A percentile compares a stretch with the other conserved stretches of the same genome.
Evolutionary conservation across 2,329 filamentous ascomycete species (phyloP).

Genomic region (Botrytis paeoniae): DNA sequence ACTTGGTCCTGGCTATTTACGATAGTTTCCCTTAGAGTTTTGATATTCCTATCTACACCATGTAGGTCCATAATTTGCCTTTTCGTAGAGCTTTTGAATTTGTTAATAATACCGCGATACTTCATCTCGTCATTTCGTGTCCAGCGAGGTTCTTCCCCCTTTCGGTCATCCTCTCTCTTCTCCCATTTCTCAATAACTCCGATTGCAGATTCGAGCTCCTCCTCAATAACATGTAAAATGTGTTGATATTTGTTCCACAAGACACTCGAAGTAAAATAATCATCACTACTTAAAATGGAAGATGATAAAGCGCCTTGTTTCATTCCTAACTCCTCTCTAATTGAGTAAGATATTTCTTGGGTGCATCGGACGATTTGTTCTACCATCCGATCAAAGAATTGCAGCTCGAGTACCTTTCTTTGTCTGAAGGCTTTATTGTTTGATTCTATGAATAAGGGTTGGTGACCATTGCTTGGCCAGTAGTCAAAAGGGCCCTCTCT

Average conservation of each 20-base stretch:
- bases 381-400: neutral
- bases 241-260: neutral
- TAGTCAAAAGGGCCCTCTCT: fast-evolving
- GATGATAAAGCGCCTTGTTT: neutral
- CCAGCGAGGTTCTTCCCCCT: neutral
- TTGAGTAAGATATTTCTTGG: neutral
- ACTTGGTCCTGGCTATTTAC: neutral
- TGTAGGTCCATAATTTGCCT: neutral
- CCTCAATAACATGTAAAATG: neutral
- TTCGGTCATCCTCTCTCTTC: neutral
- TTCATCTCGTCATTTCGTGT: neutral
- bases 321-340: neutral
- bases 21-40: neutral
- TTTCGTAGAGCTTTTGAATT: neutral
- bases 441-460: neutral
- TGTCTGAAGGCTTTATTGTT: neutral
- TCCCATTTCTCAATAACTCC: neutral
- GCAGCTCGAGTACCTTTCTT: neutral
- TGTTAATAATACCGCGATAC: neutral
- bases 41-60: neutral
- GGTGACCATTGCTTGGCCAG: fast-evolving
- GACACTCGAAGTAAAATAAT: neutral
- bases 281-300: neutral
- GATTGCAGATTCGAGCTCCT: neutral
- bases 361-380: neutral